Conservation (phyloP, 2,329 filamentous ascomycete genomes). For the Talaromyces sp. region DNA sequence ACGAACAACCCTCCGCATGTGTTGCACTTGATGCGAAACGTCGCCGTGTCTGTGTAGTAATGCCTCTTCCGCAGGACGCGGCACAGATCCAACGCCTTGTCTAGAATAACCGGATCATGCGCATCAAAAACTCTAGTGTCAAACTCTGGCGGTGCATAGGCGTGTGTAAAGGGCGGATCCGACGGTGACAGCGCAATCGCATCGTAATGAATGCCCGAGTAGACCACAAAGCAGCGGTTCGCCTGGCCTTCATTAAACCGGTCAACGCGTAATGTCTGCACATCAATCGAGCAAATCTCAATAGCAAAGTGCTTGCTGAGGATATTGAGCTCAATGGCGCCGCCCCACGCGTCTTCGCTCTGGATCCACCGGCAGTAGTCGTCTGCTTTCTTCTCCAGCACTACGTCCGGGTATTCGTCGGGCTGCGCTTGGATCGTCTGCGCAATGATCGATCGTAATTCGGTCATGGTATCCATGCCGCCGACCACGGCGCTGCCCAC, state of each 20-base stretch:
- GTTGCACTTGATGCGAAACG: conserved; percentile 74
- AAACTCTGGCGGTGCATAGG: conserved; percentile 62
- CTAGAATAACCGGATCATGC: conserved; percentile 49
- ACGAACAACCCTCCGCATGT: conserved; percentile 41
- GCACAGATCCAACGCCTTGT: conserved; percentile 61
- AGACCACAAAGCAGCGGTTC: conserved; percentile 73
- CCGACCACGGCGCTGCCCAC: conserved; percentile 74
- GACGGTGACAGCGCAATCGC: conserved; percentile 70
- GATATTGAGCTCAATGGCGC: conserved; percentile 83
- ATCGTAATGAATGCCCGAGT: conserved; percentile 92
- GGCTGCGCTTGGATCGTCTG: conserved; percentile 70
- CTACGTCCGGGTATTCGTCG: conserved; percentile 66
- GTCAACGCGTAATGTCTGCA: conserved; percentile 62
- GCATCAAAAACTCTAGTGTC: conserved; percentile 72
- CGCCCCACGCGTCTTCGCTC: conserved; percentile 78
- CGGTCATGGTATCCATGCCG: conserved; percentile 60
- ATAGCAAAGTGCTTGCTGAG: conserved; percentile 78
- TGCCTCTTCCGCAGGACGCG: conserved; percentile 62
- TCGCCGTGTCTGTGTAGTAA: conserved; percentile 85
- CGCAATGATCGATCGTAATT: conserved; percentile 72
- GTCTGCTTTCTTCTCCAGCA: conserved; percentile 67
- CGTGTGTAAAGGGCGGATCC: conserved; percentile 50
- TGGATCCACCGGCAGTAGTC: conserved; percentile 80
- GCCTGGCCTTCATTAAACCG: conserved; percentile 70
- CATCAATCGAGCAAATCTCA: conserved; percentile 80